These are phyloP conservation scores for Mortierella alpina DNA, from an alignment of 192 early-diverging fungal species.

Conservation along the genomic window DNA sequence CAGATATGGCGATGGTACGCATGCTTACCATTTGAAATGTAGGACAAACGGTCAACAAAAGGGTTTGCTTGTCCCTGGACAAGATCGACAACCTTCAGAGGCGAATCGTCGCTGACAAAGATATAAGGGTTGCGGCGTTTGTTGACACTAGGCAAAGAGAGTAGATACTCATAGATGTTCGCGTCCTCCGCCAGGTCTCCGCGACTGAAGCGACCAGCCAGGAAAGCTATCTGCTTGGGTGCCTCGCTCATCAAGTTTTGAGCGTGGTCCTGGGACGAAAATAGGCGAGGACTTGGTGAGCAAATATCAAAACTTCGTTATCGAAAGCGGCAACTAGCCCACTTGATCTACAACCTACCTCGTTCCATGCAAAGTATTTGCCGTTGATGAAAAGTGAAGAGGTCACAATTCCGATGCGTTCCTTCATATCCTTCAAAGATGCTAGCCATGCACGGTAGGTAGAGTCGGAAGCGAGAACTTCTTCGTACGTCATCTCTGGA, in stretches of 20 bases:
- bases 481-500: slow-evolving; percentile 37
- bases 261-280: slow-evolving; percentile 18
- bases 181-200: slow-evolving; percentile 62
- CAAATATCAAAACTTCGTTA: too few relatives aligned
- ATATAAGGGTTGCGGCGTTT: slow-evolving; percentile 74
- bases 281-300: too few relatives aligned
- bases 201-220: slow-evolving; percentile 18
- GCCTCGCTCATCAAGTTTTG: slow-evolving; percentile 26
- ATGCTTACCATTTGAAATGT: slow-evolving; percentile 11
- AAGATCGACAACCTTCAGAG: slow-evolving; percentile 55
- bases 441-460: slow-evolving; percentile 26
- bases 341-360: slow-evolving; percentile 32
- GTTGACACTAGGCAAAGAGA: slow-evolving; percentile 71
- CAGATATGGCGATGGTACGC: not conserved
- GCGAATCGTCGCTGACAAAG: slow-evolving; percentile 59
- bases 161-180: slow-evolving; percentile 78
- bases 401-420: slow-evolving; percentile 15
- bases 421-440: slow-evolving; percentile 18
- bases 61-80: slow-evolving; percentile 39
- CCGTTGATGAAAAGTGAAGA: slow-evolving; percentile 82
- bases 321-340: too few relatives aligned
- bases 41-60: slow-evolving; percentile 43
- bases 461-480: slow-evolving; percentile 29
- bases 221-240: slow-evolving; percentile 27
- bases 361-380: slow-evolving; percentile 71